Conservation (phyloP, 768 basidiomycete species). For the Tricholoma sp. region DNA sequence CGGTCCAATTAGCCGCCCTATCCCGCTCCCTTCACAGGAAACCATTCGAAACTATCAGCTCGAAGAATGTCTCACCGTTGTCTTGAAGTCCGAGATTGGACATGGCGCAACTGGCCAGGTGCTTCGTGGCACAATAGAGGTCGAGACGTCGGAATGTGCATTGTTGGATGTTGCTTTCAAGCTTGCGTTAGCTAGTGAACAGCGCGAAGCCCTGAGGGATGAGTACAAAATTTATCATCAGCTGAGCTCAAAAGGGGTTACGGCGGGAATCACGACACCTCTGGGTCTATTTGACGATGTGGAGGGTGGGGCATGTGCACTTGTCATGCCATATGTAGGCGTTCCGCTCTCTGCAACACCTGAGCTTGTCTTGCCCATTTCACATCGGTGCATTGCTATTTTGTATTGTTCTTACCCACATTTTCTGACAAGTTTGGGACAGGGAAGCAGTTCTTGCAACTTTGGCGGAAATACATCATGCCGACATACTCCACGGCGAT, state of each 20-base stretch:
- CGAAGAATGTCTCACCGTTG: slow-evolving; percentile 5
- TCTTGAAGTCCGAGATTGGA: slow-evolving; percentile 6
- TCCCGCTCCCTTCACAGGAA: too few relatives aligned
- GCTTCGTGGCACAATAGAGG: slow-evolving; percentile 7
- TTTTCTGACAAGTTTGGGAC: not conserved
- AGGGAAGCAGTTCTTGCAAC: slow-evolving; percentile 9
- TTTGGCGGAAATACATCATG: slow-evolving; percentile 11
- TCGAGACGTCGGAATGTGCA: not conserved
- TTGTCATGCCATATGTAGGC: slow-evolving; percentile 10
- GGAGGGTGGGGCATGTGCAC: not conserved
- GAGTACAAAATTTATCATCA: slow-evolving; percentile 3
- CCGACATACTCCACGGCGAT: slow-evolving; percentile 15
- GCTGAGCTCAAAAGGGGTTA: slow-evolving; percentile 11
- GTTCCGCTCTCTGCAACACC: slow-evolving; percentile 1
- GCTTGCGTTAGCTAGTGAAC: slow-evolving; percentile 4
- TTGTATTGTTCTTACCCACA: slow-evolving; percentile 10
- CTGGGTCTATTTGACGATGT: not conserved
- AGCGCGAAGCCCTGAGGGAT: not conserved
- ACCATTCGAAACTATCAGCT: not conserved
- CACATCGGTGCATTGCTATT: slow-evolving; percentile 3
- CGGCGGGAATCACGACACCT: slow-evolving; percentile 7
- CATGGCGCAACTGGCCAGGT: slow-evolving; percentile 11
- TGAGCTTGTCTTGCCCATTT: not conserved
- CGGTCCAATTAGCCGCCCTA: too few relatives aligned
- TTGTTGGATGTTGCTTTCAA: slow-evolving; percentile 7